Percentiles rank a stretch among this genome's conserved stretches.
phyloP scores from a whole-genome alignment of 257 asterid species.

The Solanum commersonii region DNA sequence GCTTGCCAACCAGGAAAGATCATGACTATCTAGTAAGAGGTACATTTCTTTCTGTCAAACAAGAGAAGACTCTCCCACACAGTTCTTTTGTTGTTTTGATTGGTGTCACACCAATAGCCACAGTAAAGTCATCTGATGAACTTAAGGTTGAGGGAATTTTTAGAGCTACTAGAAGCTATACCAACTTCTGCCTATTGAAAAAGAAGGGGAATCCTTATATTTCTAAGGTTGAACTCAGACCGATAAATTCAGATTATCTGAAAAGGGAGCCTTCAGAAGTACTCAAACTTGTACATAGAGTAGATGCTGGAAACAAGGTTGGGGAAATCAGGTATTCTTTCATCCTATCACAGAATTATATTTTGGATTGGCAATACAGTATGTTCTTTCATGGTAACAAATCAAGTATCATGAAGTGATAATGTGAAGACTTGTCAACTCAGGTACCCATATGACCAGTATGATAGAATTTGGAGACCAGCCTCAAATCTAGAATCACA shows the following conservation, averaged over 20 bases:
- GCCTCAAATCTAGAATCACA: constrained; percentile 16
- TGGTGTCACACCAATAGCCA: constrained; percentile 32
- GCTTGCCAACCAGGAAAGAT: constrained; percentile 26
- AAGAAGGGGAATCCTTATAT: constrained; percentile 32
- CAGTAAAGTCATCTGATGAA: constrained; percentile 13
- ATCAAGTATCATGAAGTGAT: neutral
- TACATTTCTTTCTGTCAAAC: constrained; percentile 32
- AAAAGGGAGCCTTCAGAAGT: constrained; percentile 13
- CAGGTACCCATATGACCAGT: constrained; percentile 41
- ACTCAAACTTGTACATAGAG: constrained; percentile 43
- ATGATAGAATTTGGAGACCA: constrained; percentile 45
- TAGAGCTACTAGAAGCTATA: constrained; percentile 27
- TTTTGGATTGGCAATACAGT: neutral
- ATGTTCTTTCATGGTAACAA: neutral
- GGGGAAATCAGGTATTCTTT: constrained; percentile 34
- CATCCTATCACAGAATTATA: neutral
- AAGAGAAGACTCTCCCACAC: constrained; percentile 9
- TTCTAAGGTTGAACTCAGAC: constrained; percentile 41
- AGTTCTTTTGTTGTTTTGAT: constrained; percentile 25
- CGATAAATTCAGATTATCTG: constrained; percentile 24
- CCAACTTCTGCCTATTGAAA: constrained; percentile 38
- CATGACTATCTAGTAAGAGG: constrained; percentile 40
- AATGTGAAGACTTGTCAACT: constrained; percentile 1
- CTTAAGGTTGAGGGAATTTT: constrained; percentile 31
- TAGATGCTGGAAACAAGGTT: constrained; percentile 26